Evolutionary conservation across 106 monocot genomes (phyloP).

Genomic region (Dioscorea alata): DNA sequence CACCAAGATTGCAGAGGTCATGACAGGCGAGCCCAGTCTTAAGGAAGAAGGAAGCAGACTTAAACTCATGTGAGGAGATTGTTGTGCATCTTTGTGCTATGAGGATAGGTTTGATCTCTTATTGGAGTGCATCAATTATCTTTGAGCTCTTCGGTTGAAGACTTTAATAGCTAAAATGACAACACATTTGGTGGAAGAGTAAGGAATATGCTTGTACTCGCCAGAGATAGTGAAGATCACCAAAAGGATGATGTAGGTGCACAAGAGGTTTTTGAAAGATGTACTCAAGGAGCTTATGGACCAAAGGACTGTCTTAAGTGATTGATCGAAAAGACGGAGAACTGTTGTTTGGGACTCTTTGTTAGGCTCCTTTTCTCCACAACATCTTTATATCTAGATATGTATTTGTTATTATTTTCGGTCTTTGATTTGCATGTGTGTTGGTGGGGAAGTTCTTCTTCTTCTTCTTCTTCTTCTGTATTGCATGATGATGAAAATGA

Average conservation of each 20-base stretch:
- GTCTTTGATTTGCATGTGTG: background rate
- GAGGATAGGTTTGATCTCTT: slow-evolving; percentile 59
- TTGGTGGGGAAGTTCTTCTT: background rate
- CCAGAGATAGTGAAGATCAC: slow-evolving; percentile 26
- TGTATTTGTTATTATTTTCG: background rate
- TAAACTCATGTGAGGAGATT: too few relatives aligned
- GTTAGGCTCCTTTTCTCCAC: background rate
- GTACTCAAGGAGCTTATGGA: slow-evolving; percentile 47
- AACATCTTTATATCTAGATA: background rate
- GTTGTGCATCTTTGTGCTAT: slow-evolving; percentile 63
- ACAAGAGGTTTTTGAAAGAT: slow-evolving; percentile 32
- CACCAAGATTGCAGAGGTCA: too few relatives aligned
- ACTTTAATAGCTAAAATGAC: slow-evolving; percentile 61
- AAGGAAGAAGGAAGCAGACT: too few relatives aligned
- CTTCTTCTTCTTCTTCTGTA: too few relatives aligned
- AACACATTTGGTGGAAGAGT: slow-evolving; percentile 57
- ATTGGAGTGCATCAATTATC: slow-evolving; percentile 49
- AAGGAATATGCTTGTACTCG: slow-evolving; percentile 48
- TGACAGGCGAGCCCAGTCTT: too few relatives aligned
- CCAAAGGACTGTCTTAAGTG: slow-evolving; percentile 11
- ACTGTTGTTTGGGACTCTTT: slow-evolving; percentile 8
- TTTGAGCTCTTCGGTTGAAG: slow-evolving; percentile 38
- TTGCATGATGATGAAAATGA: too few relatives aligned
- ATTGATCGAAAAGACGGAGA: slow-evolving; percentile 37
- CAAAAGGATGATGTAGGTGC: slow-evolving; percentile 9